phyloP scores from a whole-genome alignment of 2,329 filamentous ascomycete species.

The Paraconiothyrium brasiliense region DNA sequence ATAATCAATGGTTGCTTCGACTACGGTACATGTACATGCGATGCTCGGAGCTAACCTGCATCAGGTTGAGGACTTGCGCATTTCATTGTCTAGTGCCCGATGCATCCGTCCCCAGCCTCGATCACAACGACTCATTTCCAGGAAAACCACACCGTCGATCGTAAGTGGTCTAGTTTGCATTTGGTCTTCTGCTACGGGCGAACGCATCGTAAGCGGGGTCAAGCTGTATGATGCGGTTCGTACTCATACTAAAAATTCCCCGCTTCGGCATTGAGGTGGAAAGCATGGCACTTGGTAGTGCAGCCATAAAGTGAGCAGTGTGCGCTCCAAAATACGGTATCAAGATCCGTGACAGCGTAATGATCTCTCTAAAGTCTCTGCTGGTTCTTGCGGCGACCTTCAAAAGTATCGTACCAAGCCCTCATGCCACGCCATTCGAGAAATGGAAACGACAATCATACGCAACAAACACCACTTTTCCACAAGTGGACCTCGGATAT shows the following conservation, averaged over 20 bases:
- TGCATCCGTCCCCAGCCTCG: background rate
- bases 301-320: background rate
- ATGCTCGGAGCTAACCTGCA: background rate
- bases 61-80: background rate
- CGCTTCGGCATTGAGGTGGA: background rate
- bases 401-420: constrained; percentile 7
- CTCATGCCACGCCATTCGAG: constrained; percentile 18
- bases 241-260: background rate
- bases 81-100: background rate
- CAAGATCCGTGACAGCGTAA: background rate
- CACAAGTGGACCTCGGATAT: constrained; percentile 36
- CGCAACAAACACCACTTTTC: constrained; percentile 7
- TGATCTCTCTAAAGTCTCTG: constrained; percentile 8
- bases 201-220: background rate
- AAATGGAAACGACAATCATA: constrained; percentile 16
- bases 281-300: background rate
- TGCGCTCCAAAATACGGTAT: background rate
- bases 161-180: background rate
- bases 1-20: background rate
- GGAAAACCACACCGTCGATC: background rate
- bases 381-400: background rate
- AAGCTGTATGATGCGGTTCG: constrained; percentile 6
- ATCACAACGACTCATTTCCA: background rate
- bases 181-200: background rate
- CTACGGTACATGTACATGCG: background rate